phyloP scores from a whole-genome alignment of 2,329 filamentous ascomycete genomes.

The Cytospora mali region DNA sequence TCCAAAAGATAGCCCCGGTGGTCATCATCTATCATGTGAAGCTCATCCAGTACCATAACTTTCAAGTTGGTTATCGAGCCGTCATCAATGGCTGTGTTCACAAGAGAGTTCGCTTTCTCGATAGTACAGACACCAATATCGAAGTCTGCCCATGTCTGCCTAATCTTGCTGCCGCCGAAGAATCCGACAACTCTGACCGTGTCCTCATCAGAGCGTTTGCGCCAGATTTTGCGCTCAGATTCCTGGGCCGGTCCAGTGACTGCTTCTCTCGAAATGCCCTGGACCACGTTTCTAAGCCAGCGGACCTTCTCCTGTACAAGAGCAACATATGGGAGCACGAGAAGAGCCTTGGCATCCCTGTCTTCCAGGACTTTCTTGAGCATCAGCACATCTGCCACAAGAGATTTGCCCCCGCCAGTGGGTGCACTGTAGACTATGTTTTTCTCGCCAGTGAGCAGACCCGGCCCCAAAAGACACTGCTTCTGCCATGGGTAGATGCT shows the following conservation, averaged over 20 bases:
- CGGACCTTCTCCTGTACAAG: conserved; percentile 79
- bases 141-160: conserved; percentile 70
- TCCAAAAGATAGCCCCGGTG: conserved; percentile 76
- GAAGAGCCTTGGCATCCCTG: conserved; percentile 66
- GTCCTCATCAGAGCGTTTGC: conserved; percentile 58
- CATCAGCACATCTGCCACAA: conserved; percentile 75
- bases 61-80: conserved; percentile 65
- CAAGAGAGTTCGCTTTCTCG: conserved; percentile 77
- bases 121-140: conserved; percentile 80
- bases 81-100: conserved; percentile 75
- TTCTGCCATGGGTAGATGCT: conserved; percentile 82
- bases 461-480: conserved; percentile 68
- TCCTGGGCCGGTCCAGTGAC: conserved; percentile 38
- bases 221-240: conserved; percentile 50
- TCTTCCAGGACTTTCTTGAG: conserved; percentile 69
- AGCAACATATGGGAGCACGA: conserved; percentile 77
- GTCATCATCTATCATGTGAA: conserved; percentile 82
- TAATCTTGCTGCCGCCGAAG: conserved; percentile 72
- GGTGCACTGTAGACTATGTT: conserved; percentile 81
- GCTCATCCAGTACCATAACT: conserved; percentile 72
- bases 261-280: conserved; percentile 54
- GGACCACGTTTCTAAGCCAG: conserved; percentile 70
- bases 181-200: conserved; percentile 70
- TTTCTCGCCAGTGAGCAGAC: conserved; percentile 64
- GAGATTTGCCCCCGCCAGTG: conserved; percentile 76